These are phyloP conservation scores for Usnea hakonensis DNA, from an alignment of 495 filamentous ascomycete species.

Conservation along the genomic window DNA sequence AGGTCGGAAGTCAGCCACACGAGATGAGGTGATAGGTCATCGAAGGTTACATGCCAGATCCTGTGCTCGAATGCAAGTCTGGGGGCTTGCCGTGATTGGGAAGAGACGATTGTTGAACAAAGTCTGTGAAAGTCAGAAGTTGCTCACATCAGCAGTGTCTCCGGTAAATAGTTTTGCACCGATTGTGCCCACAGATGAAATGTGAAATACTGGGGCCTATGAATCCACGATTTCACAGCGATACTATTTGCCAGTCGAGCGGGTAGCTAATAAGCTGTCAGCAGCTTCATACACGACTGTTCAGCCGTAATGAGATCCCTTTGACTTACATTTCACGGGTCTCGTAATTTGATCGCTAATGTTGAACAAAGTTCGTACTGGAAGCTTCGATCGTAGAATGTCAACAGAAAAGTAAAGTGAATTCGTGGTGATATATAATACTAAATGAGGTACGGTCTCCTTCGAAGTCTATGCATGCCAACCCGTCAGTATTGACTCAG, in stretches of 20 bases:
- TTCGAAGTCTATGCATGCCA: background rate
- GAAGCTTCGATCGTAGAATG: background rate
- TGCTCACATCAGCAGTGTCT: background rate
- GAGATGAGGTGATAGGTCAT: background rate
- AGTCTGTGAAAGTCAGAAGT: background rate
- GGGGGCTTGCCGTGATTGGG: background rate
- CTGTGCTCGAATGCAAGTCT: background rate
- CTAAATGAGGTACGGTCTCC: background rate
- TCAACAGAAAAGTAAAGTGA: background rate
- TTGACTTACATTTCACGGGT: background rate
- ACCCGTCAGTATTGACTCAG: background rate
- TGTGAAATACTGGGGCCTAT: background rate
- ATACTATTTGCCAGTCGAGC: background rate
- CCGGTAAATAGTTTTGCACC: background rate
- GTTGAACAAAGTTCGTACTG: background rate
- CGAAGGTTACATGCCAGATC: background rate
- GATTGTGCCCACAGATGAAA: background rate
- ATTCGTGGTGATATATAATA: background rate
- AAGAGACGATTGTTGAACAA: background rate
- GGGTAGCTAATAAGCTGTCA: background rate
- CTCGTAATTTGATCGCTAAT: background rate
- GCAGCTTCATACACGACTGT: background rate
- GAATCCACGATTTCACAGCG: background rate
- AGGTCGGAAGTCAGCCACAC: background rate
- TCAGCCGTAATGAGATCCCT: background rate